Base-by-base conservation (phyloP, 179 eudicot genomes). In the Amaranthus tricolor region DNA sequence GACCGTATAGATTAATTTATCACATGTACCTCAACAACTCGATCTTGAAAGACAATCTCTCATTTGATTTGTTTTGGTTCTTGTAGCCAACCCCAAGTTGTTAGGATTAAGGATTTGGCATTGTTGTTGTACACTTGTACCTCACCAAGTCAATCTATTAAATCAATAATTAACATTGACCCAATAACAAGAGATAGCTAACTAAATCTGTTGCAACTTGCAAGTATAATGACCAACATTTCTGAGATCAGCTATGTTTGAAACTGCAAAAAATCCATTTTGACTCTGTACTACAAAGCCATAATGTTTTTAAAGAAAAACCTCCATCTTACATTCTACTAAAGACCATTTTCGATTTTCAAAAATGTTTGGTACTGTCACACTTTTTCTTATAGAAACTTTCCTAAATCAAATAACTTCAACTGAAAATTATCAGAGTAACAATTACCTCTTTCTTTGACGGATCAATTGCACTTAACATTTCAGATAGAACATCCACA, bases 401-500 rank as follows among this genome's bases (percentile, higher is more conserved):
- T 66, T n/a, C 54, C 31, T 43, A 8, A 6, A 16, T 9, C 11
- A 64, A 16, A 45, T 45, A 65, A 65, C n/a, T 31, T 6, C 40
- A 15, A 7, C 12, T 13, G 44, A 2, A 44, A 59, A 55, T 6
- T n/a, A 68, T 52, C 19, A 68, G 9, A 74, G 45, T 31, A 53
- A 56, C 66, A 73, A 45, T 40, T 87, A 94, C 98, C 92, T 94
- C 97, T 85, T 89, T 94, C 85, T 94, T 92, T 55, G 84, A 81
- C 57, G 96, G 98, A 81, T 89, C 92, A 72, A 94, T 65, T 56
- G 98, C 98, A 84, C 53, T 92, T 81, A 94, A 74, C 98, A 94
- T 92, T 84, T 94, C 98, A 31, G 96, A 56, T 70, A 94, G 91
- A 66, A 94, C 96, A 82, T 92, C 98, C 96, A 94, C 85, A 82